Evolutionary conservation across 1,139 yeast genomes (phyloP).

Genomic region (Magnusiomyces starmeri): DNA sequence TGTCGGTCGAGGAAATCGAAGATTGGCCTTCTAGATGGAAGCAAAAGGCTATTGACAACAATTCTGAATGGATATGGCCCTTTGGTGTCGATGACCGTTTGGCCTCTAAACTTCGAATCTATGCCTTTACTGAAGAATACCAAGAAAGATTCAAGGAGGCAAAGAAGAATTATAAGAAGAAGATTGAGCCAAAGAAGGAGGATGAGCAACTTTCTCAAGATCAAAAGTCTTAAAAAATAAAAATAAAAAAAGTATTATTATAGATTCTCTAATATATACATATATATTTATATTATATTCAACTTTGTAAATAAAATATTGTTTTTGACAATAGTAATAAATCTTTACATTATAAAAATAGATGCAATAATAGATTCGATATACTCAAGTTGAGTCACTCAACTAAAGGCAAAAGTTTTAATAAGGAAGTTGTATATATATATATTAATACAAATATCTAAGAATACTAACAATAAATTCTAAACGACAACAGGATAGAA

Average conservation of each 20-base stretch:
- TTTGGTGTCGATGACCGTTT: slow-evolving; percentile 65
- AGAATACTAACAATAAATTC: too few species aligned
- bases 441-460: too few species aligned
- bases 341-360: too few species aligned
- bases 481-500: too few species aligned
- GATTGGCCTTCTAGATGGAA: slow-evolving; percentile 94
- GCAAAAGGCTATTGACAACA: slow-evolving; percentile 55
- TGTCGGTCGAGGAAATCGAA: slow-evolving; percentile 56
- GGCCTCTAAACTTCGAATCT: slow-evolving; percentile 48
- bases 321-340: too few species aligned
- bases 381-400: too few species aligned
- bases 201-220: too few species aligned
- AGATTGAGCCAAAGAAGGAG: neutral
- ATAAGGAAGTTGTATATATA: too few species aligned
- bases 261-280: neutral
- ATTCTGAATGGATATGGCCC: slow-evolving; percentile 86
- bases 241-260: neutral
- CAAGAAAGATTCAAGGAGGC: slow-evolving; percentile 4
- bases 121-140: slow-evolving; percentile 25
- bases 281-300: neutral
- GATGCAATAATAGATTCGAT: too few species aligned
- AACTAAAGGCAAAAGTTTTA: too few species aligned
- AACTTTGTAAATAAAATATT: neutral
- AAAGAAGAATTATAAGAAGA: neutral
- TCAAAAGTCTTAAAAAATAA: neutral